Base-by-base conservation (phyloP, 1,139 yeast species). In the Torulaspora pretoriensis region DNA sequence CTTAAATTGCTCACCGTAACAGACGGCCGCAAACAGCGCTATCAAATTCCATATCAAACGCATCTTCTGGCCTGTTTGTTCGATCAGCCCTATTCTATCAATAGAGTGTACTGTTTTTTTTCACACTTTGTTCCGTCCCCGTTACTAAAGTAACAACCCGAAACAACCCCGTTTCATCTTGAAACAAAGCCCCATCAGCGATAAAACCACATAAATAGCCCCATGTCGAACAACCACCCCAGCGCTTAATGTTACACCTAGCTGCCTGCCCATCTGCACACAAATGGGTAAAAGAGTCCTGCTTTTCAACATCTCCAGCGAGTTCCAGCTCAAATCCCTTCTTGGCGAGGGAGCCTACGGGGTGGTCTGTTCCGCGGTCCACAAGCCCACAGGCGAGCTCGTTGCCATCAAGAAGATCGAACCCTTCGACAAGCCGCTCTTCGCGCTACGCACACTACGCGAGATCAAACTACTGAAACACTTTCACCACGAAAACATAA, bases 271-370 rank as follows among this genome's bases (percentile, higher is more conserved):
- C 22, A 19, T 19, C 7, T 7, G 22, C 22, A 19, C 22, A 19
- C 7, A 3, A 22, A 62, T 63, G 67, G 65, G 64, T 43, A 61
- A 61, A 48, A 76, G 77, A 59, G 77, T 85, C 41, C 76, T 90
- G 12, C 76, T 90, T 12, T 90, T 90, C 71, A 87, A 89, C 61
- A 94, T 92, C 27, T 81, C 92, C 38, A 89, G 86, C 53, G 90
- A 87, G 61, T 90, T 90, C 67, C 89, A 86, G 64, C 81, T 90
- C 43, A 73, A 82, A 41, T 88, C 86, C 54, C 78, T 89, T 50
- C 72, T 88, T 10, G 98, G 98, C 5, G 97, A 90, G 65, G 98
- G 98, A n/a, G 98, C 98, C 1, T 92, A 92, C 60, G 98, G 98
- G 3, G 80, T 92, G 12, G 98, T 92, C 16, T 90, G 97, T 61